Base-by-base conservation (phyloP, 2,329 filamentous ascomycete genomes). In the Talaromyces pinophilus region DNA sequence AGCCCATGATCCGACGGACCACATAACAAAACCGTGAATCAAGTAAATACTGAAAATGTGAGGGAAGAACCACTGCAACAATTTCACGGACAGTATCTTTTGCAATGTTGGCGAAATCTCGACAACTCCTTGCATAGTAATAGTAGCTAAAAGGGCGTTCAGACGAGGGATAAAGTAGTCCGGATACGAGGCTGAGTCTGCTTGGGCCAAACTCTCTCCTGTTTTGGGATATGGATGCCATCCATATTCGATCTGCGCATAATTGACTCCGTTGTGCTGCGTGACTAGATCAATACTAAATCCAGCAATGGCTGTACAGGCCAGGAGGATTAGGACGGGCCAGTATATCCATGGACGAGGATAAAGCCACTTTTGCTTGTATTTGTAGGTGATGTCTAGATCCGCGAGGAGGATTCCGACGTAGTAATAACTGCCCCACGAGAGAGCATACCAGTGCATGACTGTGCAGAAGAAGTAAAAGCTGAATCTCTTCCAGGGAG, bases 11-110 rank as follows among this genome's bases (percentile, higher is more conserved):
- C 74, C 74, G 6, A 76, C 46, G 11, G 69, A 69, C 74, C 74
- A 76, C 67, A 75, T 76, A 19, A 76, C 69, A 46, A 76, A 71
- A 44, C 82, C 82, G 69, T 83, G 82, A 59, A 82, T 74, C 7
- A 83, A 77, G 69, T 83, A 83, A 63, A 83, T 81, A 44, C 80
- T 83, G 71, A 83, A 83, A 69, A 82, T 80, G 70, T 83, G 82
- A 5, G 81, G 82, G 71, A 83, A 83, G 19, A 83, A 71, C 54
- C 77, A 72, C 5, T 80, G 75, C 33, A 83, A 73, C 25, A 78
- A 59, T 25, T 74, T 77, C 3, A 76, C 72, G 2, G 79, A 80
- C 2, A 84, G 72, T 10, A 81, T 67, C 70, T 76, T 80, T 69
- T 84, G 82, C 1, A 81, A 68, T 61, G 72, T 70, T 0, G 77